Evolutionary conservation across 108 stramenopile genomes (phyloP).

Genomic region (Cyclotella atomus): DNA sequence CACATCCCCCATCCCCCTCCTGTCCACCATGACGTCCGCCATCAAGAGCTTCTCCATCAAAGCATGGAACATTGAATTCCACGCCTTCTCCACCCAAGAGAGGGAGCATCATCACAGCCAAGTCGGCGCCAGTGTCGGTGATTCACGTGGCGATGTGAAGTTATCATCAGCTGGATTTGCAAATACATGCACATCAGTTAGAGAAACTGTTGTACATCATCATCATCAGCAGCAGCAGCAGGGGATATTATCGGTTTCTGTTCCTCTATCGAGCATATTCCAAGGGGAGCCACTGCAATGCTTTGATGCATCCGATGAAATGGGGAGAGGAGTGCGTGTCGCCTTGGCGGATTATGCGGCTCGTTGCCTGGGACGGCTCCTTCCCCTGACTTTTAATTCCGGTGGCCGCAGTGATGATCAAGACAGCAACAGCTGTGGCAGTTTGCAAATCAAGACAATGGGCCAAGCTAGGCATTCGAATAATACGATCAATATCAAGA

Average conservation of each 20-base stretch:
- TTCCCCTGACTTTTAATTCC: background rate
- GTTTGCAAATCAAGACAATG: constrained; percentile 34
- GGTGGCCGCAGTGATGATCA: too few species aligned
- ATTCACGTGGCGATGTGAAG: background rate
- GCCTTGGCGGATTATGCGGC: constrained; percentile 33
- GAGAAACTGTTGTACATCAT: too few species aligned
- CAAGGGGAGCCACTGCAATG: background rate
- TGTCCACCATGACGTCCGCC: too few species aligned
- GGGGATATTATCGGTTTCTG: constrained; percentile 10
- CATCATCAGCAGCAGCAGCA: background rate
- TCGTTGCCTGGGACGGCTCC: background rate
- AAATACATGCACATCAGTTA: background rate
- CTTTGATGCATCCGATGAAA: background rate
- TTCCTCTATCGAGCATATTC: constrained; percentile 21
- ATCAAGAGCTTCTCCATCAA: too few species aligned
- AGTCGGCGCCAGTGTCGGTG: background rate
- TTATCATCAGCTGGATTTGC: background rate
- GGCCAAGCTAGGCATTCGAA: constrained; percentile 38
- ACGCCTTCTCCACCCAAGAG: constrained; percentile 11
- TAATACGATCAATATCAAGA: background rate
- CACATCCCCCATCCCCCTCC: too few species aligned
- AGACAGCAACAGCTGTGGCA: background rate
- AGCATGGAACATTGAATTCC: constrained; percentile 26
- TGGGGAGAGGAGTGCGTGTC: constrained; percentile 22
- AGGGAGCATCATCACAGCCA: background rate